Base-by-base conservation (phyloP, 2,329 filamentous ascomycete species). In the Claviceps sp. region DNA sequence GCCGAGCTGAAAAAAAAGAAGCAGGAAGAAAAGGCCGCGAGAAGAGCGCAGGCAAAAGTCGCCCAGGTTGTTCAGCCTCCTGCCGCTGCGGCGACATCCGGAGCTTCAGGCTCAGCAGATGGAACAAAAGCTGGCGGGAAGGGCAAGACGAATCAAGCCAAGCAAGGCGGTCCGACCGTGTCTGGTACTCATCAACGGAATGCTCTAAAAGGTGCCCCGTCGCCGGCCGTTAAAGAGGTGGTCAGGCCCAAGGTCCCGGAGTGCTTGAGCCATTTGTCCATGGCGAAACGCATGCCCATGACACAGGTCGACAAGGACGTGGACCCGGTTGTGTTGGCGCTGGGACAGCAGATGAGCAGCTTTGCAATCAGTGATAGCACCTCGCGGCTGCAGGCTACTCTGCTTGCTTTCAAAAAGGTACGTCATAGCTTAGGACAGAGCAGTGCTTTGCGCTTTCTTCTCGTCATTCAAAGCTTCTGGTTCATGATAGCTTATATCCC, bases 311-410 rank as follows among this genome's bases (percentile, higher is more conserved):
- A 87, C 78, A 71, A 84, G 79, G 70, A 86, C 74, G 88, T 97
- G 20, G 88, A 97, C 65, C 89, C 90, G 2, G 82, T 87, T 1
- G 82, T 98, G 2, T 72, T 96, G 57, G 82, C 86, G 1, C 73
- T 97, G 47, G 93, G 91, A 8, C 79, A 97, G 65, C 88, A 96
- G 68, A 89, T 97, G 77, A 86, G 85, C 60, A 84, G 83, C 54
- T 97, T 96, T 68, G 79, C 83, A 40, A 82, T 98, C 54, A 89
- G 86, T 61, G 93, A 95, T 58, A 95, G 89, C 64, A 94, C 86
- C 65, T 86, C 89, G 45, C 79, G 93, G 57, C 84, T 94, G 61
- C 84, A 95, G 56, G 86, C 88, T 36, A 97, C 89, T 60, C 72
- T 98, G 46, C 71, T 93, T 57, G 89, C 88, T 1, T 95, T 98